Percentiles rank a stretch among this genome's conserved stretches.
Evolutionary conservation across 2,329 filamentous ascomycete species (phyloP).

Genomic region (Fusarium sp.): DNA sequence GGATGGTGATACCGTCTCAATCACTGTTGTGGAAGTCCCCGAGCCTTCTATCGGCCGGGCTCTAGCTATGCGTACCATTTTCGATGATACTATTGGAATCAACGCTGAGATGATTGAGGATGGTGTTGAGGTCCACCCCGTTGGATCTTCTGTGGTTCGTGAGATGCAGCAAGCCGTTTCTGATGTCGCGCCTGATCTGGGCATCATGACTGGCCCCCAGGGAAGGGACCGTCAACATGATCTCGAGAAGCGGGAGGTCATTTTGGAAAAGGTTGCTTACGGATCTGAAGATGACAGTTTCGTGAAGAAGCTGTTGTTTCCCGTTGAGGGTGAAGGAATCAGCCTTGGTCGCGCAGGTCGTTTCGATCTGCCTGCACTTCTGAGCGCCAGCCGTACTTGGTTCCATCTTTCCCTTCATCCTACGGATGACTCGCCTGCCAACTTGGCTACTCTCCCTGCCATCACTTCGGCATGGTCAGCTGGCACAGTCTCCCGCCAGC

Average conservation of each 20-base stretch:
- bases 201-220: slow-evolving; percentile 72
- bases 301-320: slow-evolving; percentile 82
- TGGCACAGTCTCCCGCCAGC: slow-evolving; percentile 88
- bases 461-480: slow-evolving; percentile 92
- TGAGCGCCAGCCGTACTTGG: slow-evolving; percentile 91
- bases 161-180: slow-evolving; percentile 87
- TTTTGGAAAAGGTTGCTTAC: slow-evolving; percentile 87
- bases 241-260: slow-evolving; percentile 81
- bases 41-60: slow-evolving; percentile 84
- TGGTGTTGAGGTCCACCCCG: slow-evolving; percentile 77
- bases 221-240: slow-evolving; percentile 79
- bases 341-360: slow-evolving; percentile 80
- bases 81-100: slow-evolving; percentile 92
- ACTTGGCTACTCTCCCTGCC: slow-evolving; percentile 75
- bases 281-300: slow-evolving; percentile 86
- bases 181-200: slow-evolving; percentile 80
- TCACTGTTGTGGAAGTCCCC: slow-evolving; percentile 89
- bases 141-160: slow-evolving; percentile 82
- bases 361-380: slow-evolving; percentile 76
- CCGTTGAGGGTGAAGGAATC: slow-evolving; percentile 80
- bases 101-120: slow-evolving; percentile 98
- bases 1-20: slow-evolving; percentile 84
- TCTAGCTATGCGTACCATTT: slow-evolving; percentile 86
- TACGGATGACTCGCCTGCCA: slow-evolving; percentile 83
- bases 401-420: slow-evolving; percentile 93